Base-by-base conservation (phyloP, 345 rosid genomes). In the Aquilaria yunnanensis region DNA sequence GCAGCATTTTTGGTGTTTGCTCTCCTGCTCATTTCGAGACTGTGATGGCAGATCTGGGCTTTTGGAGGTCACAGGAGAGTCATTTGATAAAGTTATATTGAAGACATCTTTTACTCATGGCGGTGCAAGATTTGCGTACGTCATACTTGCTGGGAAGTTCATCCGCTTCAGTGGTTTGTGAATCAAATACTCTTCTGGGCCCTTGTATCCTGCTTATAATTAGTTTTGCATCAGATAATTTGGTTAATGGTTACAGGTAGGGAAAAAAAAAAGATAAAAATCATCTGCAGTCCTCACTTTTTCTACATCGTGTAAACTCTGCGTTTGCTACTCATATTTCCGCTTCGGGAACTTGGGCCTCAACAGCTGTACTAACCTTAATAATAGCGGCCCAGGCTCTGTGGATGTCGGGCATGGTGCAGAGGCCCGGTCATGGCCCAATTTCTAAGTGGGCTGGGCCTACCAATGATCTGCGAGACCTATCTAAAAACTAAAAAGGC, bases 11-110 rank as follows among this genome's bases (percentile, higher is more conserved):
- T 32, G 48, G 34, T 46, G 13, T 33, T 16, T 32, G 1, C 59
- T 55, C 32, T 13, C 32, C 31, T 31, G 49, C 8, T 56, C 6
- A 0, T 32, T 57, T 6, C 56, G 55, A 61, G 31, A 16, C 43
- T 54, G 54, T 80, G 90, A 30, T 47, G 56, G 54, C 81, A 94
- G 96, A 86, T 90, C 72, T 94, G 96, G 99, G 99, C 97, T 13
- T 94, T 94, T 58, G 97, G 99, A 74, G 99, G 99, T 51, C 72
- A 86, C 62, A 77, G 97, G 67, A 90, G 54, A 64, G 86, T 81
- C 30, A 62, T 81, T 47, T 90, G 85, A 2, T 34, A 14, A 34
- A 48, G 46, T 32, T 3, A 23, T 43, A 29, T 23, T 13, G n/a
- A 2, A 11, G 12, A 56, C 30, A 14, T 34, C 64, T 55, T 47